phyloP scores from a whole-genome alignment of 2,329 filamentous ascomycete genomes.

The Geosmithia flava region DNA sequence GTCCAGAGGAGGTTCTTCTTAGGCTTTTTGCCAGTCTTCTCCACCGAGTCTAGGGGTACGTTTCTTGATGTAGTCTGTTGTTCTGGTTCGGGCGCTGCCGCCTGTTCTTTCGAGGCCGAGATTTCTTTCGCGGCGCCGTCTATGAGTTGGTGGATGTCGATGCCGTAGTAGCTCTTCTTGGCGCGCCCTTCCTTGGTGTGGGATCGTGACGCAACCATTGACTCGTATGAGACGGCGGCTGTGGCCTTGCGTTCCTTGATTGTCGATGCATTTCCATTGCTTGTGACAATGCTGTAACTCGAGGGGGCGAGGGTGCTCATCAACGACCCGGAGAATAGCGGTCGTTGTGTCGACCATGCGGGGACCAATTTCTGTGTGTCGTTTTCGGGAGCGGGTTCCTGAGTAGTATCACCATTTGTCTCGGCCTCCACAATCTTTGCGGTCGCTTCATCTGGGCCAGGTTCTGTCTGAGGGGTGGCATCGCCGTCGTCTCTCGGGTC shows the following conservation, averaged over 20 bases:
- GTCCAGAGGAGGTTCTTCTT: conserved; percentile 68
- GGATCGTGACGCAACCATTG: conserved; percentile 56
- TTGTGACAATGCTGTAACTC: conserved; percentile 35
- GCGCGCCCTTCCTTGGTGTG: conserved; percentile 55
- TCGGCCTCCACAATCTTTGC: neutral
- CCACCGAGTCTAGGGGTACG: conserved; percentile 13
- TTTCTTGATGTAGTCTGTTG: neutral
- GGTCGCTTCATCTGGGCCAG: neutral
- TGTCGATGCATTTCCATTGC: conserved; percentile 41
- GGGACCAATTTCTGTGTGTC: neutral
- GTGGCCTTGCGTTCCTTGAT: conserved; percentile 40
- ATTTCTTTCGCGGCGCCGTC: conserved; percentile 55
- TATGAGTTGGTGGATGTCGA: conserved; percentile 78
- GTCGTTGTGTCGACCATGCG: conserved; percentile 5
- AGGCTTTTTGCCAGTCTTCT: conserved; percentile 24
- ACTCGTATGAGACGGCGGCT: conserved; percentile 44
- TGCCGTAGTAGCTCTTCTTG: conserved; percentile 73
- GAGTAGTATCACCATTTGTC: neutral
- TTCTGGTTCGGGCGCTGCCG: conserved; percentile 3
- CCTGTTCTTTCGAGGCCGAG: conserved; percentile 15
- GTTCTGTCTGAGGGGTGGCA: neutral
- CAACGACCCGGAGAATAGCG: conserved; percentile 15
- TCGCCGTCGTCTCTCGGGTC: conserved; percentile 6
- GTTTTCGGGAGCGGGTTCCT: neutral
- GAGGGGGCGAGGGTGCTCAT: conserved; percentile 11